A percentile compares a stretch with the other conserved stretches of the same genome.
Evolutionary conservation across 2,329 filamentous ascomycete genomes (phyloP).

Genomic region (Rhexocercosporidium sp.): DNA sequence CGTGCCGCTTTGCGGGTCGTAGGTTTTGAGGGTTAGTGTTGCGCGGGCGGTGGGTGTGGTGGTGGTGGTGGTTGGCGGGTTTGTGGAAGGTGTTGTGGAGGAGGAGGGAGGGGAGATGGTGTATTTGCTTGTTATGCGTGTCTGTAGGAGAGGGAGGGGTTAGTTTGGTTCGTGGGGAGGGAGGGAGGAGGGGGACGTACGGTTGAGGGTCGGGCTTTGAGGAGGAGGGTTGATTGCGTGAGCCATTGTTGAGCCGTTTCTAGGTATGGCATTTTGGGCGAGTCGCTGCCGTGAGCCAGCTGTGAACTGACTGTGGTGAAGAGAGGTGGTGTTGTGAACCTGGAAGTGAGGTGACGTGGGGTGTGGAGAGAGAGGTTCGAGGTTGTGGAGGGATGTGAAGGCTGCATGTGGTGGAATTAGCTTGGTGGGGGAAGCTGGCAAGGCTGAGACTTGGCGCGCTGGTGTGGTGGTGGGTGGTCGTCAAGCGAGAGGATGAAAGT

Average conservation of each 20-base stretch:
- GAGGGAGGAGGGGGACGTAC: slow-evolving; percentile 56
- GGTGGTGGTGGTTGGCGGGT: slow-evolving; percentile 39
- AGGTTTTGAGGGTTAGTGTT: slow-evolving; percentile 85
- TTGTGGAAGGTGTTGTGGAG: slow-evolving; percentile 40
- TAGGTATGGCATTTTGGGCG: slow-evolving; percentile 74
- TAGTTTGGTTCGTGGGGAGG: not conserved
- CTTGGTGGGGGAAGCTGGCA: no score
- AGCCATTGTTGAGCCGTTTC: slow-evolving; percentile 89
- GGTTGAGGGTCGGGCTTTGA: slow-evolving; percentile 84
- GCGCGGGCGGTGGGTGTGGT: slow-evolving; percentile 56
- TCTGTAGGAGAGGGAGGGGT: slow-evolving; percentile 55
- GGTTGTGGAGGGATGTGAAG: no score
- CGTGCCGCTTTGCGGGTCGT: slow-evolving; percentile 79
- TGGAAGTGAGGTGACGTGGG: no score
- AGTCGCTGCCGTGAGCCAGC: not conserved
- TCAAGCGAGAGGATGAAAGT: no score
- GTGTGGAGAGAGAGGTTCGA: no score
- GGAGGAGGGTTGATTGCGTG: slow-evolving; percentile 80
- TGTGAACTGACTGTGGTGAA: not conserved
- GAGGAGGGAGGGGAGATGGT: slow-evolving; percentile 55
- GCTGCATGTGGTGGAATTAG: no score
- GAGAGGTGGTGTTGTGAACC: not conserved
- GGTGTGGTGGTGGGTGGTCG: no score
- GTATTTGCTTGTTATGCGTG: slow-evolving; percentile 92
- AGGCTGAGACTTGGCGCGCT: no score